Evolutionary conservation across 768 basidiomycete species (phyloP).

Genomic region (Mycena epipterygia): DNA sequence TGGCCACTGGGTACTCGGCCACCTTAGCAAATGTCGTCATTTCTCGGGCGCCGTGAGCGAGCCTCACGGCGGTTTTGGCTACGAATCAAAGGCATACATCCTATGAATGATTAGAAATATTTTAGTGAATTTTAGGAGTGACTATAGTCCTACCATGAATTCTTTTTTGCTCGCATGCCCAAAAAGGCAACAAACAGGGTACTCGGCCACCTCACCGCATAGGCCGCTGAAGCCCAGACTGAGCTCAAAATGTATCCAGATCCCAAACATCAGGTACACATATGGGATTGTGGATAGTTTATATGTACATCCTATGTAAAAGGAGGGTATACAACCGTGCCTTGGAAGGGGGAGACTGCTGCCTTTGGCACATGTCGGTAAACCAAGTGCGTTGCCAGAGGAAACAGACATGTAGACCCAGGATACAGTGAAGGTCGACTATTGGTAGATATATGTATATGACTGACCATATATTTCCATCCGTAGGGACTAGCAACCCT

Average conservation of each 20-base stretch:
- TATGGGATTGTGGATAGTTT: neutral
- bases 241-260: neutral
- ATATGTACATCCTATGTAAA: neutral
- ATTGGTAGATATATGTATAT: neutral
- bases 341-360: neutral
- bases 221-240: neutral
- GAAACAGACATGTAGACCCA: slow-evolving; percentile 1
- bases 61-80: neutral
- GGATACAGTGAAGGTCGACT: neutral
- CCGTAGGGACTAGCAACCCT: neutral
- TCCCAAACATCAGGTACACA: neutral
- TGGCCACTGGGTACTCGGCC: neutral
- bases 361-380: neutral
- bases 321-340: neutral
- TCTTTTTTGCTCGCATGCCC: slow-evolving; percentile 4
- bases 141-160: neutral
- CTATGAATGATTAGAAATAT: neutral
- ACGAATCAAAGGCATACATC: neutral
- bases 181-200: slow-evolving; percentile 1
- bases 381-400: neutral
- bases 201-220: slow-evolving; percentile 1
- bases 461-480: neutral
- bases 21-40: neutral
- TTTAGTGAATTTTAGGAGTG: neutral
- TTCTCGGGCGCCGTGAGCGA: neutral